Percentiles rank a stretch among this genome's conserved stretches.
phyloP scores from a whole-genome alignment of 78 protist species.

The Polysphondylium violaceum region DNA sequence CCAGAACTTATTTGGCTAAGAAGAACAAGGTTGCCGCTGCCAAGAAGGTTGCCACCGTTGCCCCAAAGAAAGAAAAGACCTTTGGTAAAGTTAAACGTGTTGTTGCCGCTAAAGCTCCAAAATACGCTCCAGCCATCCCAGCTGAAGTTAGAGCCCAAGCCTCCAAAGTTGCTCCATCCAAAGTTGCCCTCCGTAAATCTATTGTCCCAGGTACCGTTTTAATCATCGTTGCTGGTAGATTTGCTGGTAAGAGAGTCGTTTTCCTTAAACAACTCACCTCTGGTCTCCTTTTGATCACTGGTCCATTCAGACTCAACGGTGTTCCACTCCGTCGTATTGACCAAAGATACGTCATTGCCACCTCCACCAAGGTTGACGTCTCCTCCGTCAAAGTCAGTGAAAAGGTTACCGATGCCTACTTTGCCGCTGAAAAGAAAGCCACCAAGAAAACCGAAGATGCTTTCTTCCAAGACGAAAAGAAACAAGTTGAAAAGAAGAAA shows the following conservation, averaged over 20 bases:
- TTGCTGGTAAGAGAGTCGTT: conserved; percentile 97
- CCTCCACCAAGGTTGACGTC: conserved; percentile 96
- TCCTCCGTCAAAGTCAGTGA: conserved; percentile 77
- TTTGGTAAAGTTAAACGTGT: conserved; percentile 46
- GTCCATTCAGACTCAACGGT: conserved; percentile 99
- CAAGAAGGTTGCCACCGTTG: conserved; percentile 22
- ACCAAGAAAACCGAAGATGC: conserved; percentile 60
- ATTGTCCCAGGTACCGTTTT: conserved; percentile 98
- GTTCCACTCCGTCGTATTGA: conserved; percentile 99
- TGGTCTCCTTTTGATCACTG: conserved; percentile 97
- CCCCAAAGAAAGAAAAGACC: neutral
- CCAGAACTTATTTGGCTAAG: conserved; percentile 52
- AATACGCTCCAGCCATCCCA: conserved; percentile 34
- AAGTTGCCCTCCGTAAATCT: conserved; percentile 83
- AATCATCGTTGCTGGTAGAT: conserved; percentile 97
- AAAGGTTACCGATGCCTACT: conserved; percentile 83
- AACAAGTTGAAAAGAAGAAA: conserved; percentile 60
- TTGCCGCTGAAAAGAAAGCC: conserved; percentile 36
- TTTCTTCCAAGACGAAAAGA: conserved; percentile 71
- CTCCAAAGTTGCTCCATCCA: neutral
- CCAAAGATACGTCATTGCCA: conserved; percentile 98
- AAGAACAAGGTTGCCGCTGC: conserved; percentile 56
- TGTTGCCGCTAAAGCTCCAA: conserved; percentile 15
- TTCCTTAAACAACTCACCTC: conserved; percentile 95
- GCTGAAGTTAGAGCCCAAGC: conserved; percentile 32